Percentiles rank a stretch among this genome's conserved stretches.
These are phyloP conservation scores for Stemphylium lycopersici DNA, from an alignment of 2,329 filamentous ascomycete genomes.

Conservation along the genomic window DNA sequence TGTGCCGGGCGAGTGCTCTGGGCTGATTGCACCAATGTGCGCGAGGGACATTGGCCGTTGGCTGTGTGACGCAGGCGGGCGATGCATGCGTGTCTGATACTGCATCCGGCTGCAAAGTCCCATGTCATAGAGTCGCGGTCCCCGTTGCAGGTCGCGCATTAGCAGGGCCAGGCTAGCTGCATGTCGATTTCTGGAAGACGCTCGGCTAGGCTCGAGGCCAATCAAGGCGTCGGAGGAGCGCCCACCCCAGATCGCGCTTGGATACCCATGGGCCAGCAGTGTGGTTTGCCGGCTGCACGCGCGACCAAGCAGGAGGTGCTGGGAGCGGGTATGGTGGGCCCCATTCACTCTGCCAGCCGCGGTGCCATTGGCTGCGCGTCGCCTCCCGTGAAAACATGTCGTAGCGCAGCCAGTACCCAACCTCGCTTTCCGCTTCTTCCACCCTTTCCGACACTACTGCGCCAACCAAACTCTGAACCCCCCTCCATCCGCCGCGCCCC, in stretches of 20 bases:
- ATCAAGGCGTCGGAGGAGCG: constrained; percentile 24
- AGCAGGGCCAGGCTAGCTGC: constrained; percentile 26
- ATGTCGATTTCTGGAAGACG: constrained; percentile 45
- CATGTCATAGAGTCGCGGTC: constrained; percentile 28
- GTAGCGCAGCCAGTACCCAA: constrained; percentile 23
- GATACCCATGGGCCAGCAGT: constrained; percentile 37
- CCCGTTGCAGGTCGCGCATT: constrained; percentile 21
- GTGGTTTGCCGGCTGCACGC: constrained; percentile 41
- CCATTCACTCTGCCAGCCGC: background rate
- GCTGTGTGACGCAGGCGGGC: constrained; percentile 30
- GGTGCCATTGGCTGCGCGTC: constrained; percentile 18
- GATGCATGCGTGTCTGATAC: constrained; percentile 31
- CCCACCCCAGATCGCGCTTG: constrained; percentile 44
- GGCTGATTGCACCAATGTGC: constrained; percentile 35
- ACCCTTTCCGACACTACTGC: constrained; percentile 41
- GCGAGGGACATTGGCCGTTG: constrained; percentile 37
- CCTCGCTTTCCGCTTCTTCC: constrained; percentile 23
- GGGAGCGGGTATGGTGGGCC: constrained; percentile 18
- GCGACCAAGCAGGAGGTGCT: constrained; percentile 36
- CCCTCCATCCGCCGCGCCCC: constrained; percentile 22
- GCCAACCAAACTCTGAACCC: constrained; percentile 37
- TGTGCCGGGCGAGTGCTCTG: too few species aligned
- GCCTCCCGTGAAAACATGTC: constrained; percentile 19
- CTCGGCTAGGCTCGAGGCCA: constrained; percentile 31
- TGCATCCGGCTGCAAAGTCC: constrained; percentile 29